Conservation (phyloP, 306 rosid genomes). For the Glycyrrhiza uralensis region DNA sequence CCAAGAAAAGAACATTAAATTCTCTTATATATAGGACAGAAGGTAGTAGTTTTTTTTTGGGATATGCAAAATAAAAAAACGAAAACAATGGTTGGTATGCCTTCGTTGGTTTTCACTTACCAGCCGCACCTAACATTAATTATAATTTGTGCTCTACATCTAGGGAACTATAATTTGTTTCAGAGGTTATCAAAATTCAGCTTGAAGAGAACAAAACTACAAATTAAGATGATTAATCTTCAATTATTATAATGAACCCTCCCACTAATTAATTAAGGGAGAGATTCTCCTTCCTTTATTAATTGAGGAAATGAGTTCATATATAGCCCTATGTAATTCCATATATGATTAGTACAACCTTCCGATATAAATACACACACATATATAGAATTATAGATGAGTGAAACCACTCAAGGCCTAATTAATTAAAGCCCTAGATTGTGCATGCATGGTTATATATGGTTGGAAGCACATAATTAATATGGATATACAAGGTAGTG, state of each 20-base stretch:
- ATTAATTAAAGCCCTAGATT: no score
- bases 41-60: no score
- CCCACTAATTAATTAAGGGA: neutral
- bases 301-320: neutral
- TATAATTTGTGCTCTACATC: conserved; percentile 8
- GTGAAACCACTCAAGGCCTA: no score
- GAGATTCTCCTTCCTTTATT: neutral
- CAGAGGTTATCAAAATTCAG: neutral
- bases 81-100: no score
- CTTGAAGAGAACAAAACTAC: neutral
- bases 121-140: conserved; percentile 5
- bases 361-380: no score
- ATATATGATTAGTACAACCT: no score
- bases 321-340: no score
- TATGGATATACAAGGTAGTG: neutral
- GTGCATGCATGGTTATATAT: neutral
- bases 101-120: conserved; percentile 19
- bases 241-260: neutral
- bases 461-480: neutral
- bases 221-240: conserved; percentile 6
- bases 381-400: no score
- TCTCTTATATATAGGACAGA: no score
- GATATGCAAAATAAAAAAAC: no score
- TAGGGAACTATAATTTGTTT: neutral
- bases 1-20: no score